Evolutionary conservation across 352 stramenopile genomes (phyloP), one percentile per base, ranked within the genome.

Genomic region (Phytophthora quininea): DNA sequence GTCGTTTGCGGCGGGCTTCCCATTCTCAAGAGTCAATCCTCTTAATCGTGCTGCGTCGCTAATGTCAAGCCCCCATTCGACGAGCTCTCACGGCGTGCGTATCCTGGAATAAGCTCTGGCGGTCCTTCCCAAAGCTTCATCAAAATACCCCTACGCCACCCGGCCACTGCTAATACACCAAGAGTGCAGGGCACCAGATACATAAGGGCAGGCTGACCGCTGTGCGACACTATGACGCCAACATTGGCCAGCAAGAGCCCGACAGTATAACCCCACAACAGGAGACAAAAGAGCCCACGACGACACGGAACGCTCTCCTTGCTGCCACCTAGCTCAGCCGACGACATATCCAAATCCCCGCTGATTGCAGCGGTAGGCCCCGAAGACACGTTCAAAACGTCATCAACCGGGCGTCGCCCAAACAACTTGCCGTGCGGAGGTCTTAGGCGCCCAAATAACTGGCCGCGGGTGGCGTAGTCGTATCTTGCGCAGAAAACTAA

Each of bases 101-200:
- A 76, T 38, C 61, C 58, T 5, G 65, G 62, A 54, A 75, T 66
- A 9, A 92, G 76, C 58, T 90, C 83, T 4, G 68, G 75, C n/a
- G 95, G 95, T 3, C 93, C 92, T 31, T 93, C 75, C 92, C 92
- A 98, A 31, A 98, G 73, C 60, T 97, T 94, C 31, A 59, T 70
- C 12, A 97, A 74, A 62, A 97, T 97, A 30, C 92, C 90, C 29
- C 92, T 88, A 31, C 72, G 85, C 74, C 87, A 95, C 0, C 73
- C 76, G 57, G 96, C 77, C 54, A 93, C 66, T 14, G 70, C 55
- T 38, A 98, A 82, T 27, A 93, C 69, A 14, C 93, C 93, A 1
- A 98, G 79, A 35, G 91, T 98, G 61, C 86, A 97, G 19, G 95
- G 95, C 33, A 99, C 96, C 6, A 99, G 66, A 76, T 99, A 99